Conservation (phyloP, 495 filamentous ascomycete genomes). For the Xylaria grammica region DNA sequence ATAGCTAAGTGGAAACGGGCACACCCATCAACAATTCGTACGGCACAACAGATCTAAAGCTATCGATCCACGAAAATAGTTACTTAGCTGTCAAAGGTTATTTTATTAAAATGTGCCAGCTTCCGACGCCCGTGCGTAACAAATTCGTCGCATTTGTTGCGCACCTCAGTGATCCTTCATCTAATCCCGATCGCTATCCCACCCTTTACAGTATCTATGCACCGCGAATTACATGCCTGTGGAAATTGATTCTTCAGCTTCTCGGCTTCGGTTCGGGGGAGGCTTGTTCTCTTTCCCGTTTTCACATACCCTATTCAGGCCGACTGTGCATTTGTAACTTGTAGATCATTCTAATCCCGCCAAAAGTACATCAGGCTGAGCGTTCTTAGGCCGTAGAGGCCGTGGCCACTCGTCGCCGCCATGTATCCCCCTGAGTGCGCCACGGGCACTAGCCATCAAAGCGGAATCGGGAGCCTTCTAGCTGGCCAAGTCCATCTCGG, state of each 20-base stretch:
- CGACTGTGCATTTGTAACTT: not conserved
- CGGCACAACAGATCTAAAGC: too few relatives aligned
- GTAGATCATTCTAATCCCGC: conserved; percentile 10
- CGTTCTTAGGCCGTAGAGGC: not conserved
- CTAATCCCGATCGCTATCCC: not conserved
- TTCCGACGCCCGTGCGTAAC: too few relatives aligned
- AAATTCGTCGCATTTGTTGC: conserved; percentile 5
- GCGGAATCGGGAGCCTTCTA: conserved; percentile 85
- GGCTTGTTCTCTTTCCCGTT: not conserved
- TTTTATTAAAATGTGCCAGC: too few relatives aligned
- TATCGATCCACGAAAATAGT: too few relatives aligned
- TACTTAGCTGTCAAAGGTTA: too few relatives aligned
- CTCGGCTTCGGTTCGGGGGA: not conserved
- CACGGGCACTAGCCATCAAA: conserved; percentile 64
- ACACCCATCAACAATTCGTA: too few relatives aligned
- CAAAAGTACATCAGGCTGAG: not conserved
- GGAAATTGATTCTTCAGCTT: not conserved
- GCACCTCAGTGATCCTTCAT: not conserved
- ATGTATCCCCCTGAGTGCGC: not conserved
- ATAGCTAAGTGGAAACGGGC: too few relatives aligned
- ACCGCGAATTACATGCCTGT: not conserved
- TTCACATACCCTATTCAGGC: conserved; percentile 12
- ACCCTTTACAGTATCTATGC: conserved; percentile 3
- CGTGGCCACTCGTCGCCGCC: not conserved
- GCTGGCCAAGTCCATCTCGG: conserved; percentile 82